phyloP scores from a whole-genome alignment of 768 basidiomycete species.

The Russula olivacea region DNA sequence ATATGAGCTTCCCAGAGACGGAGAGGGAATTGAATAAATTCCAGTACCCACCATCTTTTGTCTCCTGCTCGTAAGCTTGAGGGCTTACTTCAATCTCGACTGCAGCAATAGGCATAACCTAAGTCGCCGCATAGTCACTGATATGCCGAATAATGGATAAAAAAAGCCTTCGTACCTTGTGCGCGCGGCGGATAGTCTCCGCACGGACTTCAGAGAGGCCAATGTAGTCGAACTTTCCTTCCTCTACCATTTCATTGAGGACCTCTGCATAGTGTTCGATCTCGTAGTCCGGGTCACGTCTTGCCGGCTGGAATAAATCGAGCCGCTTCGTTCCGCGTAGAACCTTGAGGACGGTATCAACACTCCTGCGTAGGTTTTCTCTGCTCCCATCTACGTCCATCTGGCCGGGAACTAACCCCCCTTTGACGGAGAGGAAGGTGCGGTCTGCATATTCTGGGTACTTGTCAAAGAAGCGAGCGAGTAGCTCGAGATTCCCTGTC shows the following conservation, averaged over 20 bases:
- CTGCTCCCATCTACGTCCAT: constrained; percentile 30
- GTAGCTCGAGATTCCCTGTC: constrained; percentile 43
- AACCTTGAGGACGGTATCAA: constrained; percentile 39
- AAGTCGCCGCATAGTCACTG: not conserved
- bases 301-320: constrained; percentile 54
- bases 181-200: constrained; percentile 39
- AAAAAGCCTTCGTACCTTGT: constrained; percentile 20
- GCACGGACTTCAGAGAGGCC: constrained; percentile 53
- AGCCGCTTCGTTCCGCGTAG: constrained; percentile 49
- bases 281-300: constrained; percentile 39
- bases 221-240: constrained; percentile 55
- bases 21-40: not conserved
- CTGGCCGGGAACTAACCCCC: constrained; percentile 12
- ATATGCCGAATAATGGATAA: not conserved
- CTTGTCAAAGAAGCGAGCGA: constrained; percentile 45
- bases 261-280: constrained; percentile 43
- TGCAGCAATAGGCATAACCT: constrained; percentile 53
- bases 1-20: not conserved
- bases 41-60: constrained; percentile 38
- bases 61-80: constrained; percentile 51
- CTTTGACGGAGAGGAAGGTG: constrained; percentile 47
- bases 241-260: constrained; percentile 43
- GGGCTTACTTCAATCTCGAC: constrained; percentile 67
- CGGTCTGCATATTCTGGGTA: constrained; percentile 41
- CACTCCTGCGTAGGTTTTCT: constrained; percentile 43